Evolutionary conservation across 1,284 basidiomycete species (phyloP), one percentile per base, ranked within the genome.

Genomic region (Termitomyces sp.): DNA sequence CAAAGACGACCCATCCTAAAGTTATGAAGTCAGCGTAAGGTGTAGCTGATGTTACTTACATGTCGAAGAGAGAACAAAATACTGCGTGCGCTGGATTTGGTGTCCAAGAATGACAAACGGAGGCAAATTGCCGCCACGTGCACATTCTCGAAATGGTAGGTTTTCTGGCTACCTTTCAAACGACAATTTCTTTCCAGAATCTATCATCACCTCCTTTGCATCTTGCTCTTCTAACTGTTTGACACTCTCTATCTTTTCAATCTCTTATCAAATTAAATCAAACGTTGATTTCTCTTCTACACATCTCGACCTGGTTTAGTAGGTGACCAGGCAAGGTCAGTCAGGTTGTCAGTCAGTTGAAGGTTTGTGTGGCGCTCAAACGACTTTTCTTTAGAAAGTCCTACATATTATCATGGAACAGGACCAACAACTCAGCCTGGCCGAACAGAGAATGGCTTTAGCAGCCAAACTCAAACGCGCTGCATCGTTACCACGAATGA

Each of bases 401-500:
- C 43, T 31, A 48, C 50, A 42, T 35, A 50, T 54, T 43, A 45
- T 41, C 47, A 64, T 64, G 63, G 70, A 72, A 56, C 67, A 66
- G 54, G 68, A 67, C 49, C 62, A 64, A 45, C 64, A 66, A 60
- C 63, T 67, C 41, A 69, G 66, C 40, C 64, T 66, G 52, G 73
- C 73, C 54, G 76, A 78, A 75, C 80, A 74, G 80, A 85, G 92
- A 55, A 88, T 90, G 63, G 81, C 83, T 54, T 88, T 91, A n/a
- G 85, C 94, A 55, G 90, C 90, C 50, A 91, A 86, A 72, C 81
- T 95, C 59, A 93, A 90, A 70, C 83, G 92, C 60, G 91, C 92
- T 35, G 90, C 91, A 45, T 93, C 91, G 18, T 72, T 94, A 26
- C 92, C 92, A 34, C 80, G 92, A 51, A 89, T 89, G 79, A 90